Percentiles rank a stretch among this genome's conserved stretches.
Evolutionary conservation across 306 rosid genomes (phyloP).

Genomic region (Vigna unguiculata): DNA sequence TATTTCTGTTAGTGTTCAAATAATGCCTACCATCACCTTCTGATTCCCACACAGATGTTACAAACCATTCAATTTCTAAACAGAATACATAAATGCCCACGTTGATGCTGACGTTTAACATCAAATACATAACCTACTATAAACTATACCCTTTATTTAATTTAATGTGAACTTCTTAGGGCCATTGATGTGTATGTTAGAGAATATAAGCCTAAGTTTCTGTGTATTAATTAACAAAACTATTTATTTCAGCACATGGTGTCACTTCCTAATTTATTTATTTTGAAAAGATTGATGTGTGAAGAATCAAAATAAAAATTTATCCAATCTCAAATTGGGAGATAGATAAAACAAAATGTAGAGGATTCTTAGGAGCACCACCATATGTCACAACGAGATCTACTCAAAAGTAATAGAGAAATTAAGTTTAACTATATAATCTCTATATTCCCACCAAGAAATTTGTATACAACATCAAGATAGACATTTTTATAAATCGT

Average conservation of each 20-base stretch:
- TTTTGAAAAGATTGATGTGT: conserved; percentile 32
- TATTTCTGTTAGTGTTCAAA: conserved; percentile 37
- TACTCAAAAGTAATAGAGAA: background rate
- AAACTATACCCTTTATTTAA: background rate
- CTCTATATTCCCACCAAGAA: background rate
- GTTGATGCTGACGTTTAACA: conserved; percentile 44
- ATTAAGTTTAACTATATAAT: background rate
- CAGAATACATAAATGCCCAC: conserved; percentile 29
- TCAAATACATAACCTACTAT: background rate
- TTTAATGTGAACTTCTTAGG: conserved; percentile 3
- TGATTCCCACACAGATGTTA: conserved; percentile 49
- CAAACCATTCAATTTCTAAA: conserved; percentile 42
- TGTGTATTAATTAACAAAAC: background rate
- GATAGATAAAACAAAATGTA: conserved; percentile 11
- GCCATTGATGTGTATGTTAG: background rate
- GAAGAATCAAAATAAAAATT: conserved; percentile 38
- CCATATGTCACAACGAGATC: background rate
- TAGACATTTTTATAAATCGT: no score
- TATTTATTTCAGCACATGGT: conserved; percentile 20
- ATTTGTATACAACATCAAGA: no score
- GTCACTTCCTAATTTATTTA: conserved; percentile 25
- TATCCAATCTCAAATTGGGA: background rate
- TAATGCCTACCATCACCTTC: conserved; percentile 43
- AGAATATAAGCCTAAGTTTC: background rate
- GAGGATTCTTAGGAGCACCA: conserved; percentile 33